Percentiles rank a stretch among this genome's conserved stretches.
These are phyloP conservation scores for Populus nigra DNA, from an alignment of 345 rosid genomes.

Conservation along the genomic window DNA sequence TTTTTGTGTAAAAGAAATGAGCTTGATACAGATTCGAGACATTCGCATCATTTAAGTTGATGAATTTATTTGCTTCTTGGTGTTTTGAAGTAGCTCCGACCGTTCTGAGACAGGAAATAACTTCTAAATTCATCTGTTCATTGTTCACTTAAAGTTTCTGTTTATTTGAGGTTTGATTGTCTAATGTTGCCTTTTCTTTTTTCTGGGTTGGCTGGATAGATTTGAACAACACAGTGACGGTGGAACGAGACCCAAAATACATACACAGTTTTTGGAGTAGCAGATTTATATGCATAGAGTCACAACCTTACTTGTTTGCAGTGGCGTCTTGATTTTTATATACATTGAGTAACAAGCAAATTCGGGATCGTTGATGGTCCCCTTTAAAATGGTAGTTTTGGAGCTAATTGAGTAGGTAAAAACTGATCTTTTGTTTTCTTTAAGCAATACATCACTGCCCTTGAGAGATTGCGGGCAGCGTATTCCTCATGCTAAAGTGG, in stretches of 20 bases:
- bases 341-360: no score
- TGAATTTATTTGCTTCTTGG: neutral
- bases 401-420: no score
- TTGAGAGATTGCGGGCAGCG: neutral
- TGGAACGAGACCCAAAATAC: neutral
- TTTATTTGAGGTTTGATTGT: neutral
- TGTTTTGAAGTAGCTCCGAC: neutral
- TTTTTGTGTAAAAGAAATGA: neutral
- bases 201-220: constrained; percentile 4
- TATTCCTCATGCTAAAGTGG: neutral
- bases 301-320: neutral
- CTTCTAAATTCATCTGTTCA: neutral
- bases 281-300: neutral
- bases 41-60: neutral
- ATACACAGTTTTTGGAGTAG: neutral
- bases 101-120: neutral
- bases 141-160: neutral
- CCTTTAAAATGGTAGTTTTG: neutral
- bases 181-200: neutral
- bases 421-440: no score
- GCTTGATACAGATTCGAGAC: neutral
- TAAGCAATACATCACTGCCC: no score
- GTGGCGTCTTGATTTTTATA: neutral
- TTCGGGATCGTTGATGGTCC: neutral
- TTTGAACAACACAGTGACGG: constrained; percentile 1